Base-by-base conservation (phyloP, 2,329 filamentous ascomycete genomes). In the Sarocladiaceae sp. region DNA sequence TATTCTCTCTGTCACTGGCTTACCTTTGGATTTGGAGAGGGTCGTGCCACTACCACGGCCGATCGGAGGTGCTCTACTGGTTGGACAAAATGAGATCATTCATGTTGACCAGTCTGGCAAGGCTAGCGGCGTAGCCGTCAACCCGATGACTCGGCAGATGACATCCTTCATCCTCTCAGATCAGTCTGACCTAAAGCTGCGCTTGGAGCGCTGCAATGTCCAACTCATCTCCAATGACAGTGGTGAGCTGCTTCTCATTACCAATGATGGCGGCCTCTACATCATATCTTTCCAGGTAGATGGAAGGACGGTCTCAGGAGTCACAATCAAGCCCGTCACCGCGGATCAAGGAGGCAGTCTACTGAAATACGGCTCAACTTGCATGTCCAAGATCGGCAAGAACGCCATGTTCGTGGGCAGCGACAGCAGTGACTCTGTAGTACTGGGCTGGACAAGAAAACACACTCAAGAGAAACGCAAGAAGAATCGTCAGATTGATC, bases 21-120 rank as follows among this genome's bases (percentile, higher is more conserved):
- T 99, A 37, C 95, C 94, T 1, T 91, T 90, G 64, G 93, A 97
- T 66, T 77, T 97, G 10, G 90, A 86, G 66, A 83, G 83, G 59
- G 86, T 97, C 39, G 76, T 97, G 42, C 84, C 94, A 7, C 73
- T 99, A 3, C 90, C 92, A 4, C 78, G 87, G 5, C 93, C 93
- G 1, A 86, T 97, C 36, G 94, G 94, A 22, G 94, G 94, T 39
- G 89, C 91, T 33, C 74, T 99, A 15, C 78, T 99, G 15, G 73
- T 97, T 18, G 95, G 94, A 25, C 79, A 81, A 46, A 97, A 99
- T 64, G 91, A 97, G 64, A 71, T 99, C 56, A 88, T 99, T 55
- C 94, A 99, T 66, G 84, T 99, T 58, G 93, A 97, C 64, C 94
- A 99, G 74, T 90, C 90, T 11, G 94, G 94, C 26, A 97, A 96